These are phyloP conservation scores for Sideroxylon spinosum DNA, from an alignment of 179 eudicot genomes.

Conservation along the genomic window DNA sequence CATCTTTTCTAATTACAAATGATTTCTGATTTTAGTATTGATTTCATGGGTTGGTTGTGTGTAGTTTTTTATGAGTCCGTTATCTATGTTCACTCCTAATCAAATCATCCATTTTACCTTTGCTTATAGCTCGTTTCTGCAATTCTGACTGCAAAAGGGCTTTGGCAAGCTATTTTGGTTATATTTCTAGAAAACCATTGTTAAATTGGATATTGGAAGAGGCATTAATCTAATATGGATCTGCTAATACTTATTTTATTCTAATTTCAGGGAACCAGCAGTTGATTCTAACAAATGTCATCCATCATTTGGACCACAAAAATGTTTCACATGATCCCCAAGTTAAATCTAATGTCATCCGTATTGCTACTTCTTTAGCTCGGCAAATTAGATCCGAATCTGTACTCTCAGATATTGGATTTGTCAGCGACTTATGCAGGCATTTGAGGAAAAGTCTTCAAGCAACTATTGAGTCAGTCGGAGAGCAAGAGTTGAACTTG, in stretches of 20 bases:
- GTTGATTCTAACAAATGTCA: slow-evolving; percentile 57
- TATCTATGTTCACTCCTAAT: too few species aligned
- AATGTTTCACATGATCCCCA: slow-evolving; percentile 74
- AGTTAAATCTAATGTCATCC: slow-evolving; percentile 65
- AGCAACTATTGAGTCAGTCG: slow-evolving; percentile 56
- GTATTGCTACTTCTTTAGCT: slow-evolving; percentile 69
- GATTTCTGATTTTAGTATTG: too few species aligned
- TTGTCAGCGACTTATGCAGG: slow-evolving; percentile 70
- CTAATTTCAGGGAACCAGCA: slow-evolving; percentile 56
- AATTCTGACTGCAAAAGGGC: not conserved
- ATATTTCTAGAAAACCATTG: too few species aligned
- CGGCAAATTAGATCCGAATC: slow-evolving; percentile 64
- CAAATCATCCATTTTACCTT: too few species aligned
- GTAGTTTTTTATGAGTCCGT: too few species aligned
- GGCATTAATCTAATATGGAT: not conserved
- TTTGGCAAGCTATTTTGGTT: not conserved
- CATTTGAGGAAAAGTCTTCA: slow-evolving; percentile 90
- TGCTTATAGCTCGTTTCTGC: too few species aligned
- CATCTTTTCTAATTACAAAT: too few species aligned
- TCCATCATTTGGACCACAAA: slow-evolving; percentile 97
- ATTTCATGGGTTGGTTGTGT: too few species aligned
- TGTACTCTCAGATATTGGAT: slow-evolving; percentile 65
- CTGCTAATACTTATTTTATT: slow-evolving; percentile 12
- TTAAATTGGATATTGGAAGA: too few species aligned
- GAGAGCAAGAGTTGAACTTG: slow-evolving; percentile 58